These are phyloP conservation scores for Aspergillus ostianus DNA, from an alignment of 495 filamentous ascomycete species.

Conservation along the genomic window DNA sequence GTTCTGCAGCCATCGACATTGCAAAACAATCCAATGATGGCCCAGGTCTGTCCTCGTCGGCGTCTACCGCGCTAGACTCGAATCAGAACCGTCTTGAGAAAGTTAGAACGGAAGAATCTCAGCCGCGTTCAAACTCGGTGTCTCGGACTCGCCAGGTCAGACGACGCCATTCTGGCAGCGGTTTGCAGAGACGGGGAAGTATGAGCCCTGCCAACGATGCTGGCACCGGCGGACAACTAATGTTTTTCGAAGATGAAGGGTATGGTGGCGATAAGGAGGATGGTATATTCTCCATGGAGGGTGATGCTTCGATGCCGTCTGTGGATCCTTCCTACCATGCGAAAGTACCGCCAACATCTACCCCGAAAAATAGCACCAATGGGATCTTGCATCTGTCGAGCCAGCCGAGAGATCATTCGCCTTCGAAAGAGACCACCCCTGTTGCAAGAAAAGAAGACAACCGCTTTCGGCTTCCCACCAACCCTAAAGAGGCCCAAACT, in stretches of 20 bases:
- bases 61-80: conserved; percentile 41
- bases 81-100: conserved; percentile 36
- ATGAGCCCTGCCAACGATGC: conserved; percentile 57
- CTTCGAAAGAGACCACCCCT: neutral
- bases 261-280: conserved; percentile 79
- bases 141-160: conserved; percentile 34
- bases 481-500: conserved; percentile 79
- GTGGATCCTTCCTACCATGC: conserved; percentile 2
- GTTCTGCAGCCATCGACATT: conserved; percentile 34
- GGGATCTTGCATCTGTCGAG: conserved; percentile 7
- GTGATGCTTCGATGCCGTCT: conserved; percentile 37
- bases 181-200: conserved; percentile 66
- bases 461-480: conserved; percentile 50
- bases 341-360: conserved; percentile 10
- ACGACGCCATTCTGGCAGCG: conserved; percentile 77
- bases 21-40: conserved; percentile 23
- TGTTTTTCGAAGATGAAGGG: conserved; percentile 83
- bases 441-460: conserved; percentile 13
- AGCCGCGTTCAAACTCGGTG: conserved; percentile 33
- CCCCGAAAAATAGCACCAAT: neutral
- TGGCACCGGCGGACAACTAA: conserved; percentile 67
- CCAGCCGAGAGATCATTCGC: neutral
- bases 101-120: conserved; percentile 29
- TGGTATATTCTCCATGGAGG: conserved; percentile 72
- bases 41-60: conserved; percentile 41